Evolutionary conservation across 2,329 filamentous ascomycete genomes (phyloP).

Genomic region (Rosellinia necatrix): DNA sequence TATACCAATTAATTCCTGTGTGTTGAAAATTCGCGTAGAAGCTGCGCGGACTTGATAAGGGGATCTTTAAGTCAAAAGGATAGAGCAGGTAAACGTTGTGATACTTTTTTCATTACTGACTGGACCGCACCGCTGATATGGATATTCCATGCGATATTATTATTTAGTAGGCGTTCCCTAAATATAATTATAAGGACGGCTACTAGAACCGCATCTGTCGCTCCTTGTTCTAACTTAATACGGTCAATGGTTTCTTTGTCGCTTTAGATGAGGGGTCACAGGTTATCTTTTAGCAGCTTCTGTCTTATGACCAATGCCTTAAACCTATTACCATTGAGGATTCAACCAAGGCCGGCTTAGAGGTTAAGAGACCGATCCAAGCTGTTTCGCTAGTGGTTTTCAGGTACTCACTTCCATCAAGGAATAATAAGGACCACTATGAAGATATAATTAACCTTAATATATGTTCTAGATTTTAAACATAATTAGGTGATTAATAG

Average conservation of each 20-base stretch:
- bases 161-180: constrained; percentile 28
- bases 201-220: constrained; percentile 32
- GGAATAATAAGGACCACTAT: constrained; percentile 23
- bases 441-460: constrained; percentile 12
- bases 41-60: constrained; percentile 11
- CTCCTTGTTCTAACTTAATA: constrained; percentile 23
- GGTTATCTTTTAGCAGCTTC: constrained; percentile 29
- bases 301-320: constrained; percentile 32
- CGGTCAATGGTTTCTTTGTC: constrained; percentile 29
- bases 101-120: constrained; percentile 21
- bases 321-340: constrained; percentile 32
- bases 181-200: constrained; percentile 36
- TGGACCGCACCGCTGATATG: constrained; percentile 31
- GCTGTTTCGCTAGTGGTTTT: constrained; percentile 24
- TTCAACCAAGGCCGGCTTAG: constrained; percentile 34
- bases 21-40: background rate
- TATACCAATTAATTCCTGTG: background rate
- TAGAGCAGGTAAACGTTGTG: constrained; percentile 8
- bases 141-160: constrained; percentile 30
- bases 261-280: constrained; percentile 28
- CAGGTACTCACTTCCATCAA: constrained; percentile 18
- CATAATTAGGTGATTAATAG: too few species aligned
- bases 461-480: background rate
- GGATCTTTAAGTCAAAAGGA: constrained; percentile 14
- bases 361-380: constrained; percentile 33